Evolutionary conservation across 805 yeast genomes (phyloP), one percentile per base, ranked within the genome.

Genomic region (Teunomyces cretensis): DNA sequence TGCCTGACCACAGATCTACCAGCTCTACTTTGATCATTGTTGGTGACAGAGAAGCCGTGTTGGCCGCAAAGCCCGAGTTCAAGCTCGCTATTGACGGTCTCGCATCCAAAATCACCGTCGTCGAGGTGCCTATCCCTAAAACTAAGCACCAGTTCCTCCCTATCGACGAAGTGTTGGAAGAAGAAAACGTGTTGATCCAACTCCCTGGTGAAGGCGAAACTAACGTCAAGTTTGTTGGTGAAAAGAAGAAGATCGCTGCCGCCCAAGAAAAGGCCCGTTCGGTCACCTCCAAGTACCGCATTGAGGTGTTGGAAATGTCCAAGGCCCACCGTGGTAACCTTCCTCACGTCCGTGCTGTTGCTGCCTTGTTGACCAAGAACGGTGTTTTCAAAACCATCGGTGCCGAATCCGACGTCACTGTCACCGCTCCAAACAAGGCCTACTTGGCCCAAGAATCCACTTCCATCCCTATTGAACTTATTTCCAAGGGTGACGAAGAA

Each of bases 281-380:
- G 40, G 72, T 80, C 33, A 79, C 94, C 28, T 71, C 81, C 39
- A 74, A 79, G 44, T 81, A 75, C 60, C 70, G 75, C 45, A 79
- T 84, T 33, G 89, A 83, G 52, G 68, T 81, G 30, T 74, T 94
- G 58, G 96, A 90, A 57, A 83, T 94, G 64, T 82, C 95, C 9
- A 84, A 80, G 65, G 96, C 98, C 26, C 97, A 94, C 63, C 87
- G 89, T 57, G 88, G 86, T 52, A 80, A 88, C 59, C 60, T 79
- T 43, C 62, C 70, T 13, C 98, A 94, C 57, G 97, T 96, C 8
- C 79, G 80, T 49, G 77, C 82, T 33, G 73, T 94, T 46, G 84
- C 89, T 35, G 75, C 84, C 9, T 87, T 75, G 62, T 84, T 94
- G 53, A 62, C 68, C 44, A 72, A 77, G 49, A 70, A 79, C 46